Evolutionary conservation across 192 early-diverging fungal species (phyloP).

Genomic region (Backusella tarrabulga): DNA sequence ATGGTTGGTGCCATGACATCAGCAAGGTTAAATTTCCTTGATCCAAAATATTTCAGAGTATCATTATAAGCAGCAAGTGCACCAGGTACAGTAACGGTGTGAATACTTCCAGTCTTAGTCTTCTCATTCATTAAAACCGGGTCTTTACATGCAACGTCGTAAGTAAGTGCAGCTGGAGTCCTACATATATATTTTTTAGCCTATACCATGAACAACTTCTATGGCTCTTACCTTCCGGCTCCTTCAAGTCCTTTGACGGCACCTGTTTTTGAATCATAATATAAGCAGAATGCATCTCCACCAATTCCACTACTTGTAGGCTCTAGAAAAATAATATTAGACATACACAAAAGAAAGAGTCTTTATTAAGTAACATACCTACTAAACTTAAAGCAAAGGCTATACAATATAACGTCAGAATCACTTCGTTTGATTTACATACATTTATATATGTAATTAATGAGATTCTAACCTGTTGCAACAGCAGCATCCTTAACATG

Average conservation of each 20-base stretch:
- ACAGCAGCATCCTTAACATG: constrained; percentile 51
- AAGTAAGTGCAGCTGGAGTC: constrained; percentile 51
- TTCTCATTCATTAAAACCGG: constrained; percentile 21
- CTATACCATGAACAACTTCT: background rate
- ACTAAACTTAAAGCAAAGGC: constrained; percentile 68
- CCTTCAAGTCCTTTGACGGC: constrained; percentile 57
- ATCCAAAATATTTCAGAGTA: constrained; percentile 61
- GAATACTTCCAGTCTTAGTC: constrained; percentile 38
- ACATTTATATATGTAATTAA: background rate
- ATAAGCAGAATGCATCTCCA: constrained; percentile 79
- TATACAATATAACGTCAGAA: constrained; percentile 2
- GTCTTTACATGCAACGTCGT: constrained; percentile 38
- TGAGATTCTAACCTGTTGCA: constrained; percentile 35
- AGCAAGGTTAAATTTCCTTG: constrained; percentile 46
- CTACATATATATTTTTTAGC: constrained; percentile 19
- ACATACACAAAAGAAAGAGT: background rate
- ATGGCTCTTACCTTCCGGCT: constrained; percentile 44
- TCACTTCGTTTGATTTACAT: background rate
- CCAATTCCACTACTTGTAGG: constrained; percentile 73
- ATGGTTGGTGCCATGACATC: constrained; percentile 68
- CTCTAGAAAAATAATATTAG: constrained; percentile 40
- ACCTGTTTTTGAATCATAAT: constrained; percentile 59
- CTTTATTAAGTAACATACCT: constrained; percentile 24
- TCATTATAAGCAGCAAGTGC: constrained; percentile 75
- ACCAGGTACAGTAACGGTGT: constrained; percentile 64